phyloP scores from a whole-genome alignment of 257 asterid genomes.

The Gardenia jasminoides region DNA sequence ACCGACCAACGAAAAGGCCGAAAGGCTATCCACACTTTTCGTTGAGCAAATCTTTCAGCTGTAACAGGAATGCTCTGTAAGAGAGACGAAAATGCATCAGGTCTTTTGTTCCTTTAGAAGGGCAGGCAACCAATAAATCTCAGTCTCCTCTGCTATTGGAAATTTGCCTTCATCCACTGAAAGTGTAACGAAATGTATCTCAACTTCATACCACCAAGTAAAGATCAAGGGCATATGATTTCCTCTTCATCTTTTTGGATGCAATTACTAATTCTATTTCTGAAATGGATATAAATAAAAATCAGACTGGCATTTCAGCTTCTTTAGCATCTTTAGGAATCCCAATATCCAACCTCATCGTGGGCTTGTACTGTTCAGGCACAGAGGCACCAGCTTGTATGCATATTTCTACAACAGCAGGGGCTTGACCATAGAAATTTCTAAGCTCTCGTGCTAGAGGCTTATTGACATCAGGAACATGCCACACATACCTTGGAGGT shows the following conservation, averaged over 20 bases:
- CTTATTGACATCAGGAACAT: constrained; percentile 54
- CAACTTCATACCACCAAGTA: background rate
- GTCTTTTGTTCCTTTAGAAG: background rate
- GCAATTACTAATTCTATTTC: background rate
- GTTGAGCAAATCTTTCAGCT: background rate
- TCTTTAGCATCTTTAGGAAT: constrained; percentile 68
- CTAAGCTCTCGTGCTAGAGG: constrained; percentile 66
- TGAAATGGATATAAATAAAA: background rate
- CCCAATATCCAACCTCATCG: constrained; percentile 94
- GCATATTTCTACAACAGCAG: constrained; percentile 83
- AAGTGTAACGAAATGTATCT: background rate
- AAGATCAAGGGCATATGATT: background rate
- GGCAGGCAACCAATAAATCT: background rate
- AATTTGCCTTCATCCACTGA: background rate
- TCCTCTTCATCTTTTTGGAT: background rate
- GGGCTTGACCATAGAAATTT: constrained; percentile 89
- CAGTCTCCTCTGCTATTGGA: background rate
- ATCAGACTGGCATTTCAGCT: constrained; percentile 92
- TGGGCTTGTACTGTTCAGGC: constrained; percentile 79
- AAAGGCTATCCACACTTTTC: background rate
- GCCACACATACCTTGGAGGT: constrained; percentile 94
- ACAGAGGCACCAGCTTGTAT: constrained; percentile 78
- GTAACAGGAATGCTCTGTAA: background rate
- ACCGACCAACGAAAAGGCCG: background rate
- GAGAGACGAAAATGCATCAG: background rate